Evolutionary conservation across 257 asterid genomes (phyloP), one percentile per base, ranked within the genome.

Genomic region (Solanum neorickii): DNA sequence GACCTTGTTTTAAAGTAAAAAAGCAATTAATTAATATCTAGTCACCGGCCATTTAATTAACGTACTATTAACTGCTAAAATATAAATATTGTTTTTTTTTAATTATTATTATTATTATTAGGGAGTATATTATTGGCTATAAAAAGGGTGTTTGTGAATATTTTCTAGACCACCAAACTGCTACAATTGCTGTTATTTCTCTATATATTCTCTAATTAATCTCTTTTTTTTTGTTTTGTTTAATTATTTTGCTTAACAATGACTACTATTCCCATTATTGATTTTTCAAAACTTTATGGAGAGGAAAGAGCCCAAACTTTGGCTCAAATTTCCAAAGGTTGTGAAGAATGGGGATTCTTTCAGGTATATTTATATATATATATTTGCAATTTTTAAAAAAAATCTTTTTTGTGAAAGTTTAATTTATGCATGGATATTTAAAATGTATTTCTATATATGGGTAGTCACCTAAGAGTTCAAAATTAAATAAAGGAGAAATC

Each of bases 341-440:
- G 95, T 60, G 91, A 93, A 88, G 91, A 92, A 13, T 94, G 96
- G 95, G 96, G 95, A 85, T 94, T 94, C 86, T 93, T 94, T 89
- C 94, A 92, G 96, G 96, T 94, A 87, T 49, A 2, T 49, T 5
- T 49, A 49, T 49, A 5, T 49, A 15, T 39, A 39, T 4, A 12
- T 35, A 14, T 52, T 2, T 60, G 49, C 49, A 60, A n/a, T 35
- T 20, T 59, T 6, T 52, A 5, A 2, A 2, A 9, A 52, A 33
- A 16, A 16, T 52, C 7, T 18, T 33, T 49, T 16, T 9, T 59
- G 9, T 59, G 33, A 35, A 78, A 46, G 41, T 46, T 78, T 44
- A 44, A 44, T 44, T 44, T 37, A 78, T 74, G 82, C 47, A 37
- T 72, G 78, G 25, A 72, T 60, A 23, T 66, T 7, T 25, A 62